phyloP scores from a whole-genome alignment of 2,329 filamentous ascomycete species.

The Paracoccidioides brasiliensis region DNA sequence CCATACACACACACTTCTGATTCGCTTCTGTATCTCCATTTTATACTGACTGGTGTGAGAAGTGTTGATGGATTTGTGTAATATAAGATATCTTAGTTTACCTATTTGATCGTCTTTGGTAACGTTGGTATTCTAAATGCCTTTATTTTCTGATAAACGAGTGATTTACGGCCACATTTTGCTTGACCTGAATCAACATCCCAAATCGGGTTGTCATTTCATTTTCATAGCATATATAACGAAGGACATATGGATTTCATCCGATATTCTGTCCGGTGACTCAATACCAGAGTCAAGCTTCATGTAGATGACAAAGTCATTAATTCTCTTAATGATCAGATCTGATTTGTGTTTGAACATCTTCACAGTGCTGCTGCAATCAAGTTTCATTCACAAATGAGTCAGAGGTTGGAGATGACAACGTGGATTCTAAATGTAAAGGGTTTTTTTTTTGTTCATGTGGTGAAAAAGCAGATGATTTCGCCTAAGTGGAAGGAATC shows the following conservation, averaged over 20 bases:
- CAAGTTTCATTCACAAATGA: neutral
- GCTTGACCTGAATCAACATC: too few relatives aligned
- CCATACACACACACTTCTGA: too few relatives aligned
- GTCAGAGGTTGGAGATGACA: conserved; percentile 13
- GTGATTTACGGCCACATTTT: too few relatives aligned
- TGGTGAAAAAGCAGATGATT: conserved; percentile 31
- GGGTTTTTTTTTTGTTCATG: conserved; percentile 31
- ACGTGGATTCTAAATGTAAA: conserved; percentile 28
- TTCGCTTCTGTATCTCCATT: neutral
- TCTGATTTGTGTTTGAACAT: too few relatives aligned
- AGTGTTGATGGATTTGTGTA: neutral
- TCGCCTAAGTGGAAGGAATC: conserved; percentile 34
- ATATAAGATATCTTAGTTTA: neutral
- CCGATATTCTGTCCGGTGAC: too few relatives aligned
- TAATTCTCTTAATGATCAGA: too few relatives aligned
- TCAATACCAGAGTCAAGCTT: too few relatives aligned
- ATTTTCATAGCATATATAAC: too few relatives aligned
- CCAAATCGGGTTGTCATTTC: too few relatives aligned
- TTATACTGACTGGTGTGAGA: neutral
- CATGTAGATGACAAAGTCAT: too few relatives aligned
- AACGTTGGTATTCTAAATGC: neutral
- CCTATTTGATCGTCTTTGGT: neutral
- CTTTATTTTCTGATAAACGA: conserved; percentile 5
- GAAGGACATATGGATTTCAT: too few relatives aligned
- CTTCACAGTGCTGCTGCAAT: too few relatives aligned